Evolutionary conservation across 2,329 filamentous ascomycete genomes (phyloP).

Genomic region (Claviceps arundinis): DNA sequence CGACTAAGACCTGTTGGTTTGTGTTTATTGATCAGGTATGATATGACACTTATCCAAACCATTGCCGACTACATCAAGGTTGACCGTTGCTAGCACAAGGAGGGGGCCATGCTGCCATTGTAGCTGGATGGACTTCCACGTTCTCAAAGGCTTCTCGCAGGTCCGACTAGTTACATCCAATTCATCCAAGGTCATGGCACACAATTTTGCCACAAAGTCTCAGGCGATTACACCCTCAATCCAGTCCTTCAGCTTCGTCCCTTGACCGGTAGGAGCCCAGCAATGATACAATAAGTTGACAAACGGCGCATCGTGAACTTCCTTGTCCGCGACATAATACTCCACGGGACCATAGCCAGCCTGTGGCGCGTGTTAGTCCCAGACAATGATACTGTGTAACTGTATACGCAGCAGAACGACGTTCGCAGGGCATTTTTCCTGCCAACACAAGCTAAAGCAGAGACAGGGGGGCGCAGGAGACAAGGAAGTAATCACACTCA

Average conservation of each 20-base stretch:
- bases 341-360: slow-evolving; percentile 7
- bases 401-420: not conserved
- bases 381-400: not conserved
- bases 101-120: too few species aligned
- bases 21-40: too few species aligned
- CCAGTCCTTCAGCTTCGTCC: slow-evolving; percentile 10
- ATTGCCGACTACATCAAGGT: too few species aligned
- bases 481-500: not conserved
- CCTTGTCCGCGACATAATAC: slow-evolving; percentile 8
- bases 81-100: too few species aligned
- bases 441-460: not conserved
- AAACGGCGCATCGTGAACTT: slow-evolving; percentile 10
- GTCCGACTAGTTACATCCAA: too few species aligned
- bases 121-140: too few species aligned
- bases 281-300: slow-evolving; percentile 8
- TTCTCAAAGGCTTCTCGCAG: too few species aligned
- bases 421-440: not conserved
- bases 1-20: too few species aligned
- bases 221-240: slow-evolving; percentile 4
- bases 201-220: not conserved
- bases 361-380: not conserved
- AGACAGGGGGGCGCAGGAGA: not conserved
- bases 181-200: too few species aligned
- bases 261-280: slow-evolving; percentile 9
- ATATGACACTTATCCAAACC: too few species aligned